Evolutionary conservation across 2,329 filamentous ascomycete species (phyloP).

Genomic region (Trichoderma arundinaceum): DNA sequence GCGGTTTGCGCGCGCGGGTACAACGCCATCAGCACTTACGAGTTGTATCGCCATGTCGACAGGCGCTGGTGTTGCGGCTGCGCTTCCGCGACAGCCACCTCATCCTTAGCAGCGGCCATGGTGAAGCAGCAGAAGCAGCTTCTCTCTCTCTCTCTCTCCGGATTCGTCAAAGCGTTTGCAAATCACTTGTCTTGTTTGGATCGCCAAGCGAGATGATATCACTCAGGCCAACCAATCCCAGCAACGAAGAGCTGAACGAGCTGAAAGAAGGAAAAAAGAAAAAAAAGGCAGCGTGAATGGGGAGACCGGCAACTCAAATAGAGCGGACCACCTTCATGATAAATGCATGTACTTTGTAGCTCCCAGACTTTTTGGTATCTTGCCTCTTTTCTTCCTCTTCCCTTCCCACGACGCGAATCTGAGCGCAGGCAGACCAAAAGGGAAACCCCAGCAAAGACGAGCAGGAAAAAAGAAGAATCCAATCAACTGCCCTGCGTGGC

Average conservation of each 20-base stretch:
- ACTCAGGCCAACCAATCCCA: not conserved
- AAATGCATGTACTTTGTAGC: not conserved
- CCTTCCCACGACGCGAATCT: not conserved
- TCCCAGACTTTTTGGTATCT: not conserved
- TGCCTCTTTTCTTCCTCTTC: too few species aligned
- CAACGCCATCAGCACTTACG: not conserved
- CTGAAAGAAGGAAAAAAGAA: too few species aligned
- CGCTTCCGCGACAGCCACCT: conserved; percentile 13
- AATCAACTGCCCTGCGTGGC: not conserved
- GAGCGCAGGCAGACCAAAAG: not conserved
- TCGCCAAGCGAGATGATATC: not conserved
- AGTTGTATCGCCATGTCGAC: conserved; percentile 29
- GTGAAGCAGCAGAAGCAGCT: not conserved
- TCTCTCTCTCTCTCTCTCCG: not conserved
- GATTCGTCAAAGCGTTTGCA: too few species aligned
- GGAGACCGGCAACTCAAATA: not conserved
- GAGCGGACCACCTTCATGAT: conserved; percentile 6
- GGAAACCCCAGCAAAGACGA: not conserved
- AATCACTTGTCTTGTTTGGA: not conserved
- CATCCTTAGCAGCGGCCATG: conserved; percentile 17
- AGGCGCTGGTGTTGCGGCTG: conserved; percentile 27
- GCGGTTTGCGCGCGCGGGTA: too few species aligned
- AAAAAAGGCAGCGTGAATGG: not conserved
- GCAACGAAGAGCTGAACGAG: not conserved
- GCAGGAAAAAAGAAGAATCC: not conserved